Evolutionary conservation across 306 rosid species (phyloP).

Genomic region (Psophocarpus tetragonolobus): DNA sequence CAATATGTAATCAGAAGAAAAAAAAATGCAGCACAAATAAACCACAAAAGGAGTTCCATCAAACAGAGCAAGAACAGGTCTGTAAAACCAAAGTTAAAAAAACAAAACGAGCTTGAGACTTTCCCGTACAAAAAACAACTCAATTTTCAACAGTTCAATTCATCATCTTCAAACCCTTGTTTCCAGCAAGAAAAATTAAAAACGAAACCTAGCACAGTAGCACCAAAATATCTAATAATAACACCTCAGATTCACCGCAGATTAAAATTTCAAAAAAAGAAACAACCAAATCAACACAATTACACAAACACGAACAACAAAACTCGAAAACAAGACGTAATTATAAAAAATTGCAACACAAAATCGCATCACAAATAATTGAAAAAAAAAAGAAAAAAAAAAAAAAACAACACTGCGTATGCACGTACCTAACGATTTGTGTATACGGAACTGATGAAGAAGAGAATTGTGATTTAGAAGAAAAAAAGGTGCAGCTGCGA

Average conservation of each 20-base stretch:
- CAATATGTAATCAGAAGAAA: not conserved
- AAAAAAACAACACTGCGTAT: not conserved
- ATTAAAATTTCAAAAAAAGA: not conserved
- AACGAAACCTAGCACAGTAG: not conserved
- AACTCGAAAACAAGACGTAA: not conserved
- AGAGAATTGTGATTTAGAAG: not conserved
- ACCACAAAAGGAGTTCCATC: not conserved
- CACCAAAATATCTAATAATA: not conserved
- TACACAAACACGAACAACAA: not conserved
- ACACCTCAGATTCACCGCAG: too few relatives aligned
- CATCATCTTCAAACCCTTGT: not conserved
- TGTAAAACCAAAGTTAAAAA: not conserved
- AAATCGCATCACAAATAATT: not conserved
- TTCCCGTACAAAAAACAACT: not conserved
- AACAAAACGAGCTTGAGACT: not conserved
- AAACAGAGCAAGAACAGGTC: slow-evolving; percentile 1
- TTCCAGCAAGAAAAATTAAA: too few relatives aligned
- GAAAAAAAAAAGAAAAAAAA: not conserved
- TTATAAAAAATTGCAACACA: not conserved
- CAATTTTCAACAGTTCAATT: slow-evolving; percentile 8
- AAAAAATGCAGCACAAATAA: not conserved
- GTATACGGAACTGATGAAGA: not conserved
- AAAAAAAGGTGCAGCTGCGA: not conserved
- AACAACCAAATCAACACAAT: not conserved
- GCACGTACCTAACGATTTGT: slow-evolving; percentile 8